Conservation (phyloP, 371 early-diverging fungal species). For the Zychaea mexicana region DNA sequence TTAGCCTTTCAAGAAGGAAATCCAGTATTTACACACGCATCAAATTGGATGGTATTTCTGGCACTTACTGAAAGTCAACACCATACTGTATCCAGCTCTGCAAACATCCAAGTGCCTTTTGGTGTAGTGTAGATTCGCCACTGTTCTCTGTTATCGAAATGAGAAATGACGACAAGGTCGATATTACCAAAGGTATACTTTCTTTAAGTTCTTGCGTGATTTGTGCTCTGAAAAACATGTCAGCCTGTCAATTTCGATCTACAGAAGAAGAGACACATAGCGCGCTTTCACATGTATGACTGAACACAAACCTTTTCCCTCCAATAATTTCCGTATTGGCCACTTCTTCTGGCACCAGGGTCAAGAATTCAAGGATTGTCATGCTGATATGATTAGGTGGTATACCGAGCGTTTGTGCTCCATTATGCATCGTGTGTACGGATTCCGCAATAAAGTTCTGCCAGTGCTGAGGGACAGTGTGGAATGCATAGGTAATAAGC, state of each 20-base stretch:
- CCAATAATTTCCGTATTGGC: slow-evolving; percentile 59
- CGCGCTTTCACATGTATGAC: too few relatives aligned
- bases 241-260: not conserved
- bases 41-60: too few relatives aligned
- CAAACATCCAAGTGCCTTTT: slow-evolving; percentile 55
- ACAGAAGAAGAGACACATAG: too few relatives aligned
- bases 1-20: too few relatives aligned
- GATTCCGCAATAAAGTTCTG: slow-evolving; percentile 58
- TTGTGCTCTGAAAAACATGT: not conserved
- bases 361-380: slow-evolving; percentile 71
- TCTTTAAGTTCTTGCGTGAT: slow-evolving; percentile 51
- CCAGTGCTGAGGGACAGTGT: slow-evolving; percentile 67
- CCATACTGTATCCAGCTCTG: slow-evolving; percentile 72
- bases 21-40: too few relatives aligned
- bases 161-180: slow-evolving; percentile 31
- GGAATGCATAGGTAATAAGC: slow-evolving; percentile 71
- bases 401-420: slow-evolving; percentile 33
- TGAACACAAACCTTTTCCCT: slow-evolving; percentile 41
- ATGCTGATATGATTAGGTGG: slow-evolving; percentile 35
- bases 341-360: slow-evolving; percentile 80
- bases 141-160: not conserved
- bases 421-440: slow-evolving; percentile 49
- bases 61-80: slow-evolving; percentile 53
- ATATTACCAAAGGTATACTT: slow-evolving; percentile 48
- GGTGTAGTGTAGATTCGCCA: slow-evolving; percentile 16